Conservation (phyloP, 2,329 filamentous ascomycete genomes). For the Trichoderma citrinoviride region DNA sequence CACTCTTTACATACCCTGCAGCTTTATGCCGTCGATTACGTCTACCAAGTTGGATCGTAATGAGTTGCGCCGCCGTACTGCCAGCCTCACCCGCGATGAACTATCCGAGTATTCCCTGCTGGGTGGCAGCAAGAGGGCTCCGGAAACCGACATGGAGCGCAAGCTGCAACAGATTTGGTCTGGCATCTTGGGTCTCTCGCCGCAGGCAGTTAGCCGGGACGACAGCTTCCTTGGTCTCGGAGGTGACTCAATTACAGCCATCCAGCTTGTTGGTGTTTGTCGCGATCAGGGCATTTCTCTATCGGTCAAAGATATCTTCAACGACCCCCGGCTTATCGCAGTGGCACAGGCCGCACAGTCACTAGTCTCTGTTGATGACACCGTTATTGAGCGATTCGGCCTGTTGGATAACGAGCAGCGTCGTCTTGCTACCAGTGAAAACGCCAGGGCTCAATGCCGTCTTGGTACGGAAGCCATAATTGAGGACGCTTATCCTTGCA, state of each 20-base stretch:
- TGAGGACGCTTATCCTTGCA: conserved; percentile 36
- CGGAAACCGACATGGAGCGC: conserved; percentile 16
- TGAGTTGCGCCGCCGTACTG: neutral
- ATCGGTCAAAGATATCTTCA: conserved; percentile 25
- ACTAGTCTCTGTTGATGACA: neutral
- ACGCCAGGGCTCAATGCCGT: neutral
- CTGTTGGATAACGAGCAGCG: conserved; percentile 27
- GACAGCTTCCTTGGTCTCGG: conserved; percentile 31
- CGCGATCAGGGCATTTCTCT: conserved; percentile 17
- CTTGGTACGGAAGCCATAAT: neutral
- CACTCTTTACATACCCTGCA: neutral
- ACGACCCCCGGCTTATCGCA: conserved; percentile 21
- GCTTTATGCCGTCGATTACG: conserved; percentile 10
- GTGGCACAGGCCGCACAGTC: neutral
- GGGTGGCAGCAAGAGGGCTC: conserved; percentile 1
- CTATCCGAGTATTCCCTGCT: neutral
- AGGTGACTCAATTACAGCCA: conserved; percentile 31
- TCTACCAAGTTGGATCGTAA: conserved; percentile 13
- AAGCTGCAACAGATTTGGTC: conserved; percentile 19
- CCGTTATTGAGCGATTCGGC: neutral
- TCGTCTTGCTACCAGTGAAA: neutral
- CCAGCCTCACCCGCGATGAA: neutral
- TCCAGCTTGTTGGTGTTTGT: conserved; percentile 23
- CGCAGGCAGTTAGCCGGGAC: conserved; percentile 31
- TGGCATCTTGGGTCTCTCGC: neutral